Evolutionary conservation across 371 early-diverging fungal species (phyloP), one percentile per base, ranked within the genome.

Genomic region (Nematocida parisii): DNA sequence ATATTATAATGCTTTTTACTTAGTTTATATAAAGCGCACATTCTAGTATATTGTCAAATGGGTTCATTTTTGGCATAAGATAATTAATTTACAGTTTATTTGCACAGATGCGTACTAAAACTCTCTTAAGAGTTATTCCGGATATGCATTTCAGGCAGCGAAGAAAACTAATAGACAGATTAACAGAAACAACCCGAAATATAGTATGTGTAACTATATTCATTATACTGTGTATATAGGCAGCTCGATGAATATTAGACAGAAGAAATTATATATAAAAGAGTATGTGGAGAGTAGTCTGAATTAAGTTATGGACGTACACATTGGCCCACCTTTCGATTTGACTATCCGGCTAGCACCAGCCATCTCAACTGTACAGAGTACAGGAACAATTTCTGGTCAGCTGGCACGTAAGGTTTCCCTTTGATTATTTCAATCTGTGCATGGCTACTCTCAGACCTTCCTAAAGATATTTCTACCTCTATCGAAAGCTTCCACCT

Each of bases 261-360:
- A 22, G 42, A 64, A 11, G 39, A 45, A 40, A n/a, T 64, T 42
- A 64, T 33, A 20, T 33, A 42, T 64, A 70, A 70, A 60, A 15
- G 24, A 70, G 80, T 46, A 77, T 77, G 20, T 77, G 80, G 45
- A 77, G 80, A 77, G 80, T 77, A 77, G 80, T 77, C 80, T 77
- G 80, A 77, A 77, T 77, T 77, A 44, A n/a, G 80, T 77, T 77
- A 77, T 77, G 75, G 70, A 50, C 54, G 61, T 61, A 56, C 66
- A 45, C 75, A 15, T 66, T 18, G 61, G 39, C 54, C 62, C 71
- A 77, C 80, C 80, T 77, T 77, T 77, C 80, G 80, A 77, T 77
- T 77, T 77, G 64, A 77, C 80, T 77, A 77, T 77, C 57, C 80
- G 52, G 80, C 80, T 77, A 77, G 68, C 74, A 67, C n/a, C 80